Conservation (phyloP, 352 stramenopile species). For the Globisporangium takayamanum region DNA sequence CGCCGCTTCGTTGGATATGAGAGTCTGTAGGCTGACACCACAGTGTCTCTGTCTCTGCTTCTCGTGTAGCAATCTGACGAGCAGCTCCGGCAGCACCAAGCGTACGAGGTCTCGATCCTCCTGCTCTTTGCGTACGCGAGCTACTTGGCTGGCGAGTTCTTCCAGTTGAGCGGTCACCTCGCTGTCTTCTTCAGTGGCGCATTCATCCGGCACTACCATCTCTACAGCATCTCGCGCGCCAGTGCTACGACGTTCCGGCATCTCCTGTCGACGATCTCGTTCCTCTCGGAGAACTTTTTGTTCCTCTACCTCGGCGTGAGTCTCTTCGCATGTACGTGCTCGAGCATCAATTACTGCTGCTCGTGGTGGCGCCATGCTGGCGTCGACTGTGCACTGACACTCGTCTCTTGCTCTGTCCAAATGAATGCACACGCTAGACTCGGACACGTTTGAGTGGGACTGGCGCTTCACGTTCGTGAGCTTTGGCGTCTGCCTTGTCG, state of each 20-base stretch:
- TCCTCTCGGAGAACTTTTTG: slow-evolving; percentile 70
- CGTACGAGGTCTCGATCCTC: slow-evolving; percentile 58
- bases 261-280: slow-evolving; percentile 50
- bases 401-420: background rate
- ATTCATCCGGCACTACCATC: slow-evolving; percentile 70
- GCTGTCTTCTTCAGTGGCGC: slow-evolving; percentile 89
- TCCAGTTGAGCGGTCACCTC: slow-evolving; percentile 81
- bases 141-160: slow-evolving; percentile 62
- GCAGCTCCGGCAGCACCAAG: slow-evolving; percentile 25
- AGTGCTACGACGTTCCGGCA: slow-evolving; percentile 57
- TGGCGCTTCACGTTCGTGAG: slow-evolving; percentile 59
- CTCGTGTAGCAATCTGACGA: background rate
- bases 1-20: no score
- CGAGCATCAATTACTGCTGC: no score
- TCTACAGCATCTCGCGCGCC: slow-evolving; percentile 57
- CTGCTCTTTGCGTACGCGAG: slow-evolving; percentile 67
- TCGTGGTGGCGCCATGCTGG: background rate
- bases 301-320: slow-evolving; percentile 70
- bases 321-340: slow-evolving; percentile 41
- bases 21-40: no score
- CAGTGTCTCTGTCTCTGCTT: no score
- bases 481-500: slow-evolving; percentile 36
- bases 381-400: no score
- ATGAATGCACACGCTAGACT: slow-evolving; percentile 10
- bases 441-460: slow-evolving; percentile 50